Base-by-base conservation (phyloP, 2,329 filamentous ascomycete genomes). In the Alternaria dauci region DNA sequence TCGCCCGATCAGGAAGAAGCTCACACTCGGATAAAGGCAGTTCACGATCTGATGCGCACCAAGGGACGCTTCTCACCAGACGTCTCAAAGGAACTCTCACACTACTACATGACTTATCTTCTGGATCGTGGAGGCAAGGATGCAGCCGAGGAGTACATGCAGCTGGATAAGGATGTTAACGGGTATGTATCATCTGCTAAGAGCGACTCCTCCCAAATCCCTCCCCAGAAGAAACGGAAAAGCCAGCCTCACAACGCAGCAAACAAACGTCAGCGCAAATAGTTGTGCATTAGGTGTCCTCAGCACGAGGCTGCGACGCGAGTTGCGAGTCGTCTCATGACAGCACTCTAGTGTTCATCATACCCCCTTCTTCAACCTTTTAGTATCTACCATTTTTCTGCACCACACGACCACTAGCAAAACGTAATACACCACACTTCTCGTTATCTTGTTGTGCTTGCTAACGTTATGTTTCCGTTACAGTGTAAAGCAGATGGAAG, bases 121-220 rank as follows among this genome's bases (percentile, higher is more conserved):
- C 87, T 96, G 65, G 89, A 96, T 70, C 86, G 91, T 55, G 94
- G 94, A 14, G 89, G 88, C 62, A 91, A 93, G 76, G 88, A 94
- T 32, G 87, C 92, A 2, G 94, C 96, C 81, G 92, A 93, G 79
- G 90, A 94, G 70, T 97, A 94, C 77, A 84, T 97, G 74, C 82
- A 85, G 60, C 82, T 98, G 36, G 94, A 99, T 75, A 87, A 89
- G 43, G 91, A 96, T 77, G 87, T 97, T 61, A 95, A 96, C 76
- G 95, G 95, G 63, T 82, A 80, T 68, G 73, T 77, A 72, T 73
- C 68, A 67, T 75, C 73, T 70, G 65, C 66, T 68, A 63, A 60
- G 65, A 71, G 67, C 71, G 67, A 62, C 48, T 65, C 61, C 67
- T 68, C 68, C 65, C 65, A 58, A 43, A 52, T 57, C 66, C 61